A percentile compares a stretch with the other conserved stretches of the same genome.
phyloP scores from a whole-genome alignment of 495 filamentous ascomycete species.

The Daldinia loculata region DNA sequence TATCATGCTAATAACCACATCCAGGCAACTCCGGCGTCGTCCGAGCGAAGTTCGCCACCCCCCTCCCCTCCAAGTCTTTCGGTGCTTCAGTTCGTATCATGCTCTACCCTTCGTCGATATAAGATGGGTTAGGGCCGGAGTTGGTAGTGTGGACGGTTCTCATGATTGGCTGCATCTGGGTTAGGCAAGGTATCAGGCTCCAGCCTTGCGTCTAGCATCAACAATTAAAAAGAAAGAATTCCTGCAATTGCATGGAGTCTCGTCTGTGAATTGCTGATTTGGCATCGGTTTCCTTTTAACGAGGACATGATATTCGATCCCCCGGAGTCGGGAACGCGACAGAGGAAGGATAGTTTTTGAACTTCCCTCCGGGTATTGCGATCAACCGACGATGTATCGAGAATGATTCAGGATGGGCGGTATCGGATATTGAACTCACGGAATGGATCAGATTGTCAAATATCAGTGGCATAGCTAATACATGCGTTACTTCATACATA shows the following conservation, averaged over 20 bases:
- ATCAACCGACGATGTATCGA: slow-evolving; percentile 17
- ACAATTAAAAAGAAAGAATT: slow-evolving; percentile 48
- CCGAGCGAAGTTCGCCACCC: slow-evolving; percentile 92
- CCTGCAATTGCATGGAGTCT: slow-evolving; percentile 31
- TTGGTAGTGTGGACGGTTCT: slow-evolving; percentile 64
- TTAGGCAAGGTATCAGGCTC: slow-evolving; percentile 59
- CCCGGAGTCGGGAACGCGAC: slow-evolving; percentile 8
- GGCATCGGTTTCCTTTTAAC: slow-evolving; percentile 20
- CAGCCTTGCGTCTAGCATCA: slow-evolving; percentile 53
- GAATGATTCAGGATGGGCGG: slow-evolving; percentile 11
- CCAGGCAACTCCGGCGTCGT: slow-evolving; percentile 95
- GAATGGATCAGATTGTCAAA: slow-evolving; percentile 19
- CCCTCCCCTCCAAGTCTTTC: slow-evolving; percentile 94
- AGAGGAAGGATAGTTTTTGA: slow-evolving; percentile 4
- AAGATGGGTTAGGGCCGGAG: slow-evolving; percentile 59
- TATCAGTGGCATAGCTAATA: slow-evolving; percentile 25
- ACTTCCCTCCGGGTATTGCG: slow-evolving; percentile 7
- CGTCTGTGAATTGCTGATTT: slow-evolving; percentile 35
- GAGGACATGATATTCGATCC: slow-evolving; percentile 18
- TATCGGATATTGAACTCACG: slow-evolving; percentile 12
- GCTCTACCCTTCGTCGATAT: slow-evolving; percentile 92
- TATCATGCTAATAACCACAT: slow-evolving; percentile 1
- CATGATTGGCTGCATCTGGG: slow-evolving; percentile 63
- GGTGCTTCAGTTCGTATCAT: slow-evolving; percentile 97
- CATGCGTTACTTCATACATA: slow-evolving; percentile 10